phyloP scores from a whole-genome alignment of 2,329 filamentous ascomycete genomes.

The Botryotinia narcissicola region DNA sequence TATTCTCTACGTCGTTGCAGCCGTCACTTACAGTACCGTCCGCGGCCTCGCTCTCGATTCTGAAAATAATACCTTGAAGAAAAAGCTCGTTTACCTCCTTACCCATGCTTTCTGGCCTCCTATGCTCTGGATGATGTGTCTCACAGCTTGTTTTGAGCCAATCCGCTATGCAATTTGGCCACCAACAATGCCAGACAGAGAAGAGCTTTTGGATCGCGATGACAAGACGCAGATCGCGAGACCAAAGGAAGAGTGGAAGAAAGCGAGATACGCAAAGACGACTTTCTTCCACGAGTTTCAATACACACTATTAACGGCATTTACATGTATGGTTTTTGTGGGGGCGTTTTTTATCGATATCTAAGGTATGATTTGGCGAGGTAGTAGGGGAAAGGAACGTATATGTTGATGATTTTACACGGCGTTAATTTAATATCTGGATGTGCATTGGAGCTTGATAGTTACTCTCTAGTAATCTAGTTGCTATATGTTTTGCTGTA shows the following conservation, averaged over 20 bases:
- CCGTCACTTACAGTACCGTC: constrained; percentile 44
- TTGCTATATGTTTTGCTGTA: neutral
- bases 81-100: constrained; percentile 46
- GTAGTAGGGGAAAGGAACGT: neutral
- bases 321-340: constrained; percentile 50
- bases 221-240: constrained; percentile 53
- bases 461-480: neutral
- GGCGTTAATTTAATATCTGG: neutral
- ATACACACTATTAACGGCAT: constrained; percentile 50
- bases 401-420: neutral
- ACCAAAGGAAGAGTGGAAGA: constrained; percentile 50
- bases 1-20: constrained; percentile 44
- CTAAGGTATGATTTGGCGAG: neutral
- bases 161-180: constrained; percentile 61
- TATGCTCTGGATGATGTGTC: constrained; percentile 46
- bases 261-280: constrained; percentile 53
- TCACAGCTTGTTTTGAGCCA: constrained; percentile 46
- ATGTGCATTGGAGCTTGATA: neutral
- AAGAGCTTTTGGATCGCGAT: constrained; percentile 55
- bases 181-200: constrained; percentile 55
- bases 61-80: constrained; percentile 41
- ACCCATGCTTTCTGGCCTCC: constrained; percentile 64
- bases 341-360: constrained; percentile 18
- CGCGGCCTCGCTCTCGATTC: constrained; percentile 44
- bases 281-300: constrained; percentile 57